Evolutionary conservation across 768 basidiomycete genomes (phyloP), one percentile per base, ranked within the genome.

Genomic region (Leucocoprinus leucothites): DNA sequence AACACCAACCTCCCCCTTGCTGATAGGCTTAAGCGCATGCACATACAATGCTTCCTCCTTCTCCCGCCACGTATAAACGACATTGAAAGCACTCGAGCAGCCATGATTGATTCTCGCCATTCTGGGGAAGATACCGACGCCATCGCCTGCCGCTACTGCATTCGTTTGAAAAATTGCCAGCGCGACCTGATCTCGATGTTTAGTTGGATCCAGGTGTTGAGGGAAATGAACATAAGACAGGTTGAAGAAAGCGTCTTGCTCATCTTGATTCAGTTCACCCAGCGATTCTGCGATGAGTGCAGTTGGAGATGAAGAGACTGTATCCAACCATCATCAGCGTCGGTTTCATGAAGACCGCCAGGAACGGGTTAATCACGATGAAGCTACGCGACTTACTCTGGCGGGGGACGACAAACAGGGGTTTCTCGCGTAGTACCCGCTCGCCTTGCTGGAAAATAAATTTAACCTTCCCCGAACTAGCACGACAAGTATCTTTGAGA

Each of bases 101-200:
- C 82, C 86, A 58, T 87, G 86, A 60, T 89, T 89, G 57, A 87
- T 59, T 41, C 86, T 73, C 11, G 85, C 83, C 76, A 82, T 85
- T 19, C 65, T 71, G n/a, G 85, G 85, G 64, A 87, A 87, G n/a
- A 89, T 71, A 0, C 84, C 86, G 2, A 80, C 79, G 18, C 68
- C 62, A 1, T 72, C 67, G 1, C 81, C 82, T 3, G 84, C 78
- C 2, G 77, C 68, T 6, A 86, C 81, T 1, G 82, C 82, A 60
- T 87, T 88, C 2, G 86, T 87, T 64, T 84, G 76, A 64, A 86
- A 82, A 54, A 84, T 86, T 0, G 83, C 82, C 16, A 88, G 68
- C 0, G 81, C 81, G n/a, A 83, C 67, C 61, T 78, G 71, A 16
- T 75, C 72, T 35, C 63, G 67, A 58, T 72, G 69, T 45, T 60